A percentile compares a stretch with the other conserved stretches of the same genome.
Evolutionary conservation across 75 land plant species (phyloP).

Genomic region (Ceratopteris richardii): DNA sequence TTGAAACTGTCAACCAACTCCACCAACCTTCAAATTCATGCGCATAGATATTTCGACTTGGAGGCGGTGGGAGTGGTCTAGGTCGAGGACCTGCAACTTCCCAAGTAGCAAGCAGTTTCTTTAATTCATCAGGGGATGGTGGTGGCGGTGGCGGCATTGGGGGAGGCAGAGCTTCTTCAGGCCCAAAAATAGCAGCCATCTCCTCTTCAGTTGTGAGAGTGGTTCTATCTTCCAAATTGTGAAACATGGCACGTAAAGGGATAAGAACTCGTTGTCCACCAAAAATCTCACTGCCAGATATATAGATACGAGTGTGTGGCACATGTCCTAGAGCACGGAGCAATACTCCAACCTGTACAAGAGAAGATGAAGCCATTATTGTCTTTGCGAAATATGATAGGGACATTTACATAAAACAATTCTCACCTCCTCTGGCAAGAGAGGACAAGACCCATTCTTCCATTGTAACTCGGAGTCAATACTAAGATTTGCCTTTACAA

Average conservation of each 20-base stretch:
- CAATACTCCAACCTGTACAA: constrained; percentile 65
- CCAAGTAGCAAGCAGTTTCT: constrained; percentile 50
- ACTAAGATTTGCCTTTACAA: constrained; percentile 34
- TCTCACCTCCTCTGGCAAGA: constrained; percentile 90
- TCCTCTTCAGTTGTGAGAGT: constrained; percentile 61
- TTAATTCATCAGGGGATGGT: constrained; percentile 26
- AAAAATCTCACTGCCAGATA: constrained; percentile 70
- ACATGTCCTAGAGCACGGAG: constrained; percentile 74
- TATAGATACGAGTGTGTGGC: constrained; percentile 55
- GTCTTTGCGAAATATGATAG: too few species aligned
- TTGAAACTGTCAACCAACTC: constrained; percentile 63
- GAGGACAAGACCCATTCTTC: constrained; percentile 69
- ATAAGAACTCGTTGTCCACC: constrained; percentile 82
- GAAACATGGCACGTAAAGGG: constrained; percentile 72
- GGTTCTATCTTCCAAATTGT: constrained; percentile 62
- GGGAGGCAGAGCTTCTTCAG: constrained; percentile 45
- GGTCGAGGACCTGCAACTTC: constrained; percentile 75
- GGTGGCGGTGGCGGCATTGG: constrained; percentile 32
- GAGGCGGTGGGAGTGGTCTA: constrained; percentile 82
- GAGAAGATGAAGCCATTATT: too few species aligned
- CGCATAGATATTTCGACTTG: constrained; percentile 45
- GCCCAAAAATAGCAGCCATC: constrained; percentile 40
- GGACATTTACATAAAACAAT: too few species aligned
- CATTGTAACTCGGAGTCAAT: constrained; percentile 57
- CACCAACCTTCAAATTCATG: constrained; percentile 93